Base-by-base conservation (phyloP, 768 basidiomycete species). In the Calocybe cyanea region DNA sequence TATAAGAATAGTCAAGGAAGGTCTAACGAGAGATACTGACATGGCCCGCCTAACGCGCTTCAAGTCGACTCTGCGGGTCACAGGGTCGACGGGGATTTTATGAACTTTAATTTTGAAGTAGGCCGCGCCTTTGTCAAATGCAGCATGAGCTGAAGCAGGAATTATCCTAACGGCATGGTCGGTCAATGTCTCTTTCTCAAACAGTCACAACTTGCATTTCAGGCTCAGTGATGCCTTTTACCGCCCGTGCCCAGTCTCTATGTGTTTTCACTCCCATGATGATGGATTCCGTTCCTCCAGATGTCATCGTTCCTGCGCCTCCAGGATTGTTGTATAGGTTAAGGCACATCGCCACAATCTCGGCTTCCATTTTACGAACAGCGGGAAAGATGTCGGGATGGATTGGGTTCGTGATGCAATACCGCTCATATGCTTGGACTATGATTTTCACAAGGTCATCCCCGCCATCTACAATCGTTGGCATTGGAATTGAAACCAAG, bases 291-390 rank as follows among this genome's bases (percentile, higher is more conserved):
- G 95, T 99, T 5, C 95, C 95, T 11, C 95, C 95, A 0, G 87
- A 87, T 1, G 95, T 99, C 65, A 94, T 97, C 5, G 83, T 84
- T 10, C 95, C 95, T 9, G 92, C 90, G 13, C 92, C 92, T 39
- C 77, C 68, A 1, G 92, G 87, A 52, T 85, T 83, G 58, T 90
- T 83, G 69, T 87, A 97, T 73, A 94, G 72, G 46, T 77, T 76
- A 38, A 95, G 71, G 50, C 84, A 87, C 86, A 92, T 92, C 8
- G 87, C 73, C 35, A 94, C 91, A 20, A 94, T 78, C 58, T 97
- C 94, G 13, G 92, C 89, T 58, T 99, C 95, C 95, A 99, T 99
- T 69, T 95, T 93, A 38, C 95, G 77, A 9, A 96, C 68, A 0
- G 89, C 85, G 1, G 94, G 94, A 66, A 96, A 96, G 35, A 93